Percentiles rank a stretch among this genome's conserved stretches.
phyloP scores from a whole-genome alignment of 345 rosid species.

The Corymbia maculata region DNA sequence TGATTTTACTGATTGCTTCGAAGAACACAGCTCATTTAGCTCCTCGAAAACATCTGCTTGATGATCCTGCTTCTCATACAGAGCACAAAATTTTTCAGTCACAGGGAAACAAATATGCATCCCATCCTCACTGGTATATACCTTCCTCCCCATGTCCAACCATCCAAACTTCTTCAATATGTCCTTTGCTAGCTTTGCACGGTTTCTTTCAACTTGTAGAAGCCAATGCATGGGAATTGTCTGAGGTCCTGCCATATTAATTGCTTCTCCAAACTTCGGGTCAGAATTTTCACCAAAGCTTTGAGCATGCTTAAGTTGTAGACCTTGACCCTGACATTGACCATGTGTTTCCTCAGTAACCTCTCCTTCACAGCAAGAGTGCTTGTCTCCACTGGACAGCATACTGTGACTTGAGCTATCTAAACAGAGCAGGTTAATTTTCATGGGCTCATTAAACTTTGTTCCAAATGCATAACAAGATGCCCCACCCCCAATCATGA shows the following conservation, averaged over 20 bases:
- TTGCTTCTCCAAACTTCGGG: constrained; percentile 3
- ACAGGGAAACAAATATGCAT: constrained; percentile 68
- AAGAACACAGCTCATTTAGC: constrained; percentile 5
- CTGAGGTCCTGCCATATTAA: neutral
- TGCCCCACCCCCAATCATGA: constrained; percentile 86
- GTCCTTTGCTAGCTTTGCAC: constrained; percentile 79
- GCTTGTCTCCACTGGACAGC: neutral
- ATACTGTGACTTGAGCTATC: constrained; percentile 10
- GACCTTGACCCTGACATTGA: constrained; percentile 8
- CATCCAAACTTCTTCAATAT: constrained; percentile 75
- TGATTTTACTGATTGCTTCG: constrained; percentile 11
- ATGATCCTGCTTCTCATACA: constrained; percentile 21
- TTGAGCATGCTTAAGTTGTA: constrained; percentile 8
- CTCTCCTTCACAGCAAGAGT: neutral
- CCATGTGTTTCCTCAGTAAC: constrained; percentile 1
- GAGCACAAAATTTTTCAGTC: constrained; percentile 41
- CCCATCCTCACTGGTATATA: constrained; percentile 34
- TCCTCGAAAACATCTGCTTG: constrained; percentile 14
- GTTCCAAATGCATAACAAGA: constrained; percentile 98
- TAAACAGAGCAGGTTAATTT: constrained; percentile 44
- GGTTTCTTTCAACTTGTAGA: constrained; percentile 47
- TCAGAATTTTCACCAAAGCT: constrained; percentile 7
- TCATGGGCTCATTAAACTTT: constrained; percentile 74
- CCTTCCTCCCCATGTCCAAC: constrained; percentile 81
- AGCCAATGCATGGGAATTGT: constrained; percentile 24